Evolutionary conservation across 2,329 filamentous ascomycete genomes (phyloP).

Genomic region (Aspergillus sp.): DNA sequence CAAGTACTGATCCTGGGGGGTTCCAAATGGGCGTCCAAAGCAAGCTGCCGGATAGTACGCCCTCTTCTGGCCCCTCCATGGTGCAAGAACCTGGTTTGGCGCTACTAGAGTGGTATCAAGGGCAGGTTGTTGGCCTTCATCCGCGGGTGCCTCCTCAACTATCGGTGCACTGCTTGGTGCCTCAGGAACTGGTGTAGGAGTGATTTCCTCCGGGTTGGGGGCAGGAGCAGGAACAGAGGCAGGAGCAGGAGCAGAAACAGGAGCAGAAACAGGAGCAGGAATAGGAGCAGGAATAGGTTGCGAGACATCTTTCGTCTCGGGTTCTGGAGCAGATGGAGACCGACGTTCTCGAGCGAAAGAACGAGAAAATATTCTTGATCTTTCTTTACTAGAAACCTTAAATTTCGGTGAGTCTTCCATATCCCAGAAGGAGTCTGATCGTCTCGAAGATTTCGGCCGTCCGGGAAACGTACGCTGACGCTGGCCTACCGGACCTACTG

Average conservation of each 20-base stretch:
- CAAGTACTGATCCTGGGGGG: slow-evolving; percentile 42
- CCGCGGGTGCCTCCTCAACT: neutral
- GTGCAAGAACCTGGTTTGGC: slow-evolving; percentile 57
- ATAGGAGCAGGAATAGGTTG: slow-evolving; percentile 9
- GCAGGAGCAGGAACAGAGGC: no score
- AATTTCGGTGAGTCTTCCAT: slow-evolving; percentile 34
- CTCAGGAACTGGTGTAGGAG: slow-evolving; percentile 13
- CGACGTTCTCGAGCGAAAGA: slow-evolving; percentile 5
- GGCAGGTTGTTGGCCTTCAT: slow-evolving; percentile 3
- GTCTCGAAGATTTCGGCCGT: slow-evolving; percentile 23
- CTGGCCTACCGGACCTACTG: slow-evolving; percentile 12
- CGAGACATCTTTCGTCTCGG: neutral
- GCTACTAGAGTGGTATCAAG: slow-evolving; percentile 32
- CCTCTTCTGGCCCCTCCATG: slow-evolving; percentile 56
- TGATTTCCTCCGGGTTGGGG: slow-evolving; percentile 8
- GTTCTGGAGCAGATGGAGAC: neutral
- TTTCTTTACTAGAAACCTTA: slow-evolving; percentile 18
- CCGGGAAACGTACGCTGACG: slow-evolving; percentile 20
- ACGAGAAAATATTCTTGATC: slow-evolving; percentile 10
- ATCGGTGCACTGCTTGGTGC: slow-evolving; percentile 11
- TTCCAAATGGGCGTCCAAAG: slow-evolving; percentile 45
- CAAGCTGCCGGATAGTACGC: slow-evolving; percentile 63
- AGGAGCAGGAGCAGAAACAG: neutral
- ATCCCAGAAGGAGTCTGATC: slow-evolving; percentile 36
- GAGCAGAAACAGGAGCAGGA: neutral